A percentile compares a stretch with the other conserved stretches of the same genome.
phyloP scores from a whole-genome alignment of 371 early-diverging fungal genomes.

The Apophysomyces sp. region DNA sequence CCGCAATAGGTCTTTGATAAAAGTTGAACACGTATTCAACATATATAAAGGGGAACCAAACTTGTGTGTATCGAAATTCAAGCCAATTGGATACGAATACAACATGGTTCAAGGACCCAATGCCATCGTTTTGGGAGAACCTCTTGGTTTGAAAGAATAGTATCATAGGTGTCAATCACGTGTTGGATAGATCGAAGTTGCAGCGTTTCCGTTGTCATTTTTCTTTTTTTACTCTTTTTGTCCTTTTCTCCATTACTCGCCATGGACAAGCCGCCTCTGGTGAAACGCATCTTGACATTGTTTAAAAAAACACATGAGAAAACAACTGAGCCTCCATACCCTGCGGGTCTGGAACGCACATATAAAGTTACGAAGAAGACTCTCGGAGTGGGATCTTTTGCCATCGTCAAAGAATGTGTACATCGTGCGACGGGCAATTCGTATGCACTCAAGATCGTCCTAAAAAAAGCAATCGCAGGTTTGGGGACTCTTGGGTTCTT shows the following conservation, averaged over 20 bases:
- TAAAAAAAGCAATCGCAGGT: conserved; percentile 61
- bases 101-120: too few species aligned
- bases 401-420: conserved; percentile 70
- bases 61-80: too few species aligned
- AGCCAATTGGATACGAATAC: too few species aligned
- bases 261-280: conserved; percentile 23
- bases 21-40: too few species aligned
- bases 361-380: conserved; percentile 45
- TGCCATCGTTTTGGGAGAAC: too few species aligned
- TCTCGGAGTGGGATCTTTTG: conserved; percentile 75
- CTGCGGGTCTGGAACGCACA: conserved; percentile 35
- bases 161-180: too few species aligned
- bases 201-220: not conserved
- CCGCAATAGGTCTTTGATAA: too few species aligned
- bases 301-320: conserved; percentile 42
- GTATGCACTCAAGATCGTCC: conserved; percentile 82
- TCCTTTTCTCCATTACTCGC: not conserved
- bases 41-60: too few species aligned
- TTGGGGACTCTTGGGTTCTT: not conserved
- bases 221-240: not conserved
- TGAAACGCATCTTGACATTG: conserved; percentile 34
- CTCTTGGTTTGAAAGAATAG: too few species aligned
- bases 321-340: conserved; percentile 29
- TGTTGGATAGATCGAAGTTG: not conserved
- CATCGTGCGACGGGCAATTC: conserved; percentile 54